Percentiles rank a stretch among this genome's conserved stretches.
phyloP scores from a whole-genome alignment of 805 yeast genomes.

The Saturnispora zaruensis region DNA sequence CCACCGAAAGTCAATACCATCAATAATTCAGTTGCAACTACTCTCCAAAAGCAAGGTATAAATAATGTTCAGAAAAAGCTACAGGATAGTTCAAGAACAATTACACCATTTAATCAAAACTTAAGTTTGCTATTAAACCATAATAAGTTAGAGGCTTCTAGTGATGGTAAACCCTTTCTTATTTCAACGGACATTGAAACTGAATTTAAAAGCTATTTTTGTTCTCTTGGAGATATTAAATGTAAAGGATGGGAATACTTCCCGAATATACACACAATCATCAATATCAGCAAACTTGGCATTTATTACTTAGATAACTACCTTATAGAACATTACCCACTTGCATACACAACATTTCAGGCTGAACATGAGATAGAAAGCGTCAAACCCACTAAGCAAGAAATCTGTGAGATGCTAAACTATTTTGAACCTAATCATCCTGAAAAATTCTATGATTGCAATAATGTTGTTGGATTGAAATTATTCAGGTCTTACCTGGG shows the following conservation, averaged over 20 bases:
- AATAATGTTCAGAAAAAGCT: no score
- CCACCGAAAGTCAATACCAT: neutral
- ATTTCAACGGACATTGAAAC: neutral
- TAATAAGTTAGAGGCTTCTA: neutral
- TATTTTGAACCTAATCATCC: neutral
- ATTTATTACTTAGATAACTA: neutral
- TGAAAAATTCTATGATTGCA: constrained; percentile 1
- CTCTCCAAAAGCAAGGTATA: neutral
- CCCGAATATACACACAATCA: neutral
- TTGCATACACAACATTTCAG: neutral
- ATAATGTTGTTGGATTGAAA: neutral
- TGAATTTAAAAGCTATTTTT: neutral
- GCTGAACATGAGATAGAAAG: neutral
- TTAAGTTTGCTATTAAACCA: no score
- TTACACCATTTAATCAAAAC: neutral
- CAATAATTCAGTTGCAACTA: neutral
- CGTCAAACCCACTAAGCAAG: neutral
- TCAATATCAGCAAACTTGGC: neutral
- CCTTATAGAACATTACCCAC: neutral
- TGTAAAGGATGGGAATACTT: neutral
- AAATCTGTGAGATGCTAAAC: neutral
- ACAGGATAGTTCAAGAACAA: no score
- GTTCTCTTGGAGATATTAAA: neutral
- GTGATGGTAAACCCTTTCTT: neutral
- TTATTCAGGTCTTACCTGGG: constrained; percentile 1